Evolutionary conservation across 805 yeast genomes (phyloP).

Genomic region (Yamadazyma nakazawae): DNA sequence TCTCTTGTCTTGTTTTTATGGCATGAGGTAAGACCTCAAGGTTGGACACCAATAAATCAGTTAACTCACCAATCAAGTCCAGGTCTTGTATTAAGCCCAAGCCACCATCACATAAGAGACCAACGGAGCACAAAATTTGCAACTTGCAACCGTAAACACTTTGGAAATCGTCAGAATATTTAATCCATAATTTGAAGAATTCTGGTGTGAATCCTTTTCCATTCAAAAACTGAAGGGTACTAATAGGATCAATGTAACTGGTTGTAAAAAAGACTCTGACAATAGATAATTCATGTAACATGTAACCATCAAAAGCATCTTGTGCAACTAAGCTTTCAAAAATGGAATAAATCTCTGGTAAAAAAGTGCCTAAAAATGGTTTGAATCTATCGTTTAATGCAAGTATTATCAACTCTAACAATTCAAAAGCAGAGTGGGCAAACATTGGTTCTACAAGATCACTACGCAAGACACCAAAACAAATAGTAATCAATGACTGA

Average conservation of each 20-base stretch:
- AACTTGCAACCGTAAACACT: slow-evolving; percentile 56
- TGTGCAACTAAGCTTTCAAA: slow-evolving; percentile 32
- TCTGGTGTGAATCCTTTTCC: slow-evolving; percentile 35
- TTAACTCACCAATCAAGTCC: slow-evolving; percentile 35
- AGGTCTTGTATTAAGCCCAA: slow-evolving; percentile 26
- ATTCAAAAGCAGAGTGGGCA: slow-evolving; percentile 38
- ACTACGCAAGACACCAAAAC: slow-evolving; percentile 32
- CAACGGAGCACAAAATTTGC: slow-evolving; percentile 46
- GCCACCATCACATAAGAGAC: slow-evolving; percentile 33
- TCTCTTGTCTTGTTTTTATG: slow-evolving; percentile 43
- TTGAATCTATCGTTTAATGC: slow-evolving; percentile 29
- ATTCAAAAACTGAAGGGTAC: slow-evolving; percentile 34
- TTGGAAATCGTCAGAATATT: slow-evolving; percentile 43
- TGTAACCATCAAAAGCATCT: slow-evolving; percentile 43
- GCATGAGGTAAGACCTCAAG: slow-evolving; percentile 48
- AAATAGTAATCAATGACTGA: slow-evolving; percentile 34
- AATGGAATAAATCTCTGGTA: slow-evolving; percentile 35
- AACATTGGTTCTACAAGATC: slow-evolving; percentile 39
- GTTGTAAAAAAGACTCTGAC: slow-evolving; percentile 43
- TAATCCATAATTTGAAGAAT: slow-evolving; percentile 48
- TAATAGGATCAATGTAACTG: slow-evolving; percentile 36
- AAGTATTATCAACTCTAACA: slow-evolving; percentile 33
- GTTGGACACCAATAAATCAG: slow-evolving; percentile 38
- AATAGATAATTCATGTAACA: slow-evolving; percentile 41
- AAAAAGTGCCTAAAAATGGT: slow-evolving; percentile 30